Conservation (phyloP, 148 eudicot species). For the Euryodendron excelsum region DNA sequence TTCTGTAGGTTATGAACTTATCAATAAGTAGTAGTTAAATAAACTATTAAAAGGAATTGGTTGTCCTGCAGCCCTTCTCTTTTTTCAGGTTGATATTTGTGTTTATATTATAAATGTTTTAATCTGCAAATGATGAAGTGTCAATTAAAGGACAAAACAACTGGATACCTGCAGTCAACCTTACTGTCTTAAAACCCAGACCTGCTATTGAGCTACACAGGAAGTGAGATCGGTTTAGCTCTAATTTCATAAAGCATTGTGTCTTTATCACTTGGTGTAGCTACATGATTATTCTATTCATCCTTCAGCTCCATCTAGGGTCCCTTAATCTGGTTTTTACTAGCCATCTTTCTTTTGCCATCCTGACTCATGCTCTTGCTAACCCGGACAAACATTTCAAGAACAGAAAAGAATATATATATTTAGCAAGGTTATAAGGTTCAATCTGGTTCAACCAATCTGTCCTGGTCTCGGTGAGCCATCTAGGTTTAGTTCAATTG, state of each 20-base stretch:
- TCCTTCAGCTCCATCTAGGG: neutral
- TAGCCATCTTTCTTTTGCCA: slow-evolving; percentile 1
- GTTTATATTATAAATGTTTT: neutral
- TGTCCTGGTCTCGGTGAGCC: neutral
- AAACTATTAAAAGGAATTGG: neutral
- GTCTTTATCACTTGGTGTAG: neutral
- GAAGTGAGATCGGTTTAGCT: neutral
- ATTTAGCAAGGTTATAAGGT: neutral
- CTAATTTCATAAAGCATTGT: neutral
- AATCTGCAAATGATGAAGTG: neutral
- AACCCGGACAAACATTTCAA: neutral
- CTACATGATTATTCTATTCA: neutral
- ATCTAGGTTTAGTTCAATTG: neutral
- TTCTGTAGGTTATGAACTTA: too few species aligned
- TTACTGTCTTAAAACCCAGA: neutral
- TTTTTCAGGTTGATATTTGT: neutral
- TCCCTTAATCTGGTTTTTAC: neutral
- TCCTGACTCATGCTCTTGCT: neutral
- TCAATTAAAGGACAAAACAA: neutral
- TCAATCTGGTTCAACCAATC: neutral
- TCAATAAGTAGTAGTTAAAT: too few species aligned
- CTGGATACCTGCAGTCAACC: neutral
- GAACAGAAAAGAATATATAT: neutral
- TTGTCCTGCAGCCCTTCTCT: neutral
- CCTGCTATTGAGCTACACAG: neutral